Base-by-base conservation (phyloP, 2,329 filamentous ascomycete species). In the Colletotrichum chlorophyti region DNA sequence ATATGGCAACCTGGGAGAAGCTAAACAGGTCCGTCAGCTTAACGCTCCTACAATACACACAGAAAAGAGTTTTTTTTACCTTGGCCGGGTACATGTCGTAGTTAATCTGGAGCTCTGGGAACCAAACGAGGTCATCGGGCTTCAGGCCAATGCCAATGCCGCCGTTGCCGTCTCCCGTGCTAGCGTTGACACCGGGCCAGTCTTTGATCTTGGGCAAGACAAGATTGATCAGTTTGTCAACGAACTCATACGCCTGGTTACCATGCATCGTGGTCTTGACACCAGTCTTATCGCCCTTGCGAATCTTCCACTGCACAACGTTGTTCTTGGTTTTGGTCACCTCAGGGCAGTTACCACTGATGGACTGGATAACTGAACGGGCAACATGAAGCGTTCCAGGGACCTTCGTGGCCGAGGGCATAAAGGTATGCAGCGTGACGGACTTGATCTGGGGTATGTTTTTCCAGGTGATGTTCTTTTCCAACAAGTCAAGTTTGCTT, bases 121-220 rank as follows among this genome's bases (percentile, higher is more conserved):
- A 99, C 64, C 91, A 79, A 47, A 89, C 86, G 67, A 97, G 86
- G 65, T 90, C 86, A 58, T 91, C 88, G 5, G 88, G 81, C 12
- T 82, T 83, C 66, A 99, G 81, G 65, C 95, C 95, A 73, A 93
- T 94, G 9, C 82, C 83, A 65, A 99, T 83, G 73, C 98, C 97
- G 32, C 95, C 95, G 61, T 89, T 89, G 69, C 87, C 88, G 73
- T 99, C 95, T 69, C 95, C 95, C 34, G 91, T 91, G 38, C 68
- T 72, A 58, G 74, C 81, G 64, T 76, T 70, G 53, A 86, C 69
- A 17, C 95, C 95, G 53, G 85, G 86, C 90, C 92, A 99, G 66
- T 99, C 95, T 81, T 98, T 99, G 76, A 99, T 96, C 70, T 88
- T 91, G 34, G 95, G 95, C 71, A 98, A 83, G 6, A 99, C 93